These are phyloP conservation scores for Cylindrodendrum hubeiense DNA, from an alignment of 2,329 filamentous ascomycete genomes.

Conservation along the genomic window DNA sequence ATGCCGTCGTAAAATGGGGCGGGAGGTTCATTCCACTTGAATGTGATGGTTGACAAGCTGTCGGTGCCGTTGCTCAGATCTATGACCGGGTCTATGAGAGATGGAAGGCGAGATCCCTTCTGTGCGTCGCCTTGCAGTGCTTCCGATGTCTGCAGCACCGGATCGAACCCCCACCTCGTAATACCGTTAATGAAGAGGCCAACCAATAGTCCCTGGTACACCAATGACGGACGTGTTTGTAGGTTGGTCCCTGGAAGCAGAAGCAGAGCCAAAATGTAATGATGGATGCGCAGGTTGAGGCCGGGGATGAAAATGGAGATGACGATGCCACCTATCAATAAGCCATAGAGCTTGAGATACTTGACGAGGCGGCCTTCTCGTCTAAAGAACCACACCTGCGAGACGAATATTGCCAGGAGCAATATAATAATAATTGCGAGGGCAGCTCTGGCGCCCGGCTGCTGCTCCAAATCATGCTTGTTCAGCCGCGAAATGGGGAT, in stretches of 20 bases:
- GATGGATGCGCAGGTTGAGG: conserved; percentile 89
- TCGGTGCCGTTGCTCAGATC: conserved; percentile 52
- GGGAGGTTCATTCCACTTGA: conserved; percentile 62
- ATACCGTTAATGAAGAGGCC: conserved; percentile 93
- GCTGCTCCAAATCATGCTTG: conserved; percentile 86
- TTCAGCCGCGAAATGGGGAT: conserved; percentile 96
- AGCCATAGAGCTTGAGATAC: conserved; percentile 82
- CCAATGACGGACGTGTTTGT: conserved; percentile 84
- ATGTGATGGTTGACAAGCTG: conserved; percentile 74
- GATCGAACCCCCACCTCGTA: conserved; percentile 93
- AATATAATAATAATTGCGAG: conserved; percentile 81
- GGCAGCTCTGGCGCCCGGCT: conserved; percentile 89
- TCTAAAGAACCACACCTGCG: conserved; percentile 88
- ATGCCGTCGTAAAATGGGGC: conserved; percentile 76
- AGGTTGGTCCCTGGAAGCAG: conserved; percentile 90
- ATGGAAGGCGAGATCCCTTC: conserved; percentile 71
- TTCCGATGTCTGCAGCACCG: conserved; percentile 84
- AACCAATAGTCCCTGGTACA: conserved; percentile 91
- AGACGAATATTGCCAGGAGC: conserved; percentile 75
- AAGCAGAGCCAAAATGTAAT: conserved; percentile 91
- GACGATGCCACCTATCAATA: conserved; percentile 76
- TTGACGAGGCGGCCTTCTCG: conserved; percentile 84
- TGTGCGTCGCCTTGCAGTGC: conserved; percentile 78
- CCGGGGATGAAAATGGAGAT: conserved; percentile 79
- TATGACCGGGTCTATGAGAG: conserved; percentile 61